Evolutionary conservation across 1,284 basidiomycete species (phyloP).

Genomic region (Naganishia albida): DNA sequence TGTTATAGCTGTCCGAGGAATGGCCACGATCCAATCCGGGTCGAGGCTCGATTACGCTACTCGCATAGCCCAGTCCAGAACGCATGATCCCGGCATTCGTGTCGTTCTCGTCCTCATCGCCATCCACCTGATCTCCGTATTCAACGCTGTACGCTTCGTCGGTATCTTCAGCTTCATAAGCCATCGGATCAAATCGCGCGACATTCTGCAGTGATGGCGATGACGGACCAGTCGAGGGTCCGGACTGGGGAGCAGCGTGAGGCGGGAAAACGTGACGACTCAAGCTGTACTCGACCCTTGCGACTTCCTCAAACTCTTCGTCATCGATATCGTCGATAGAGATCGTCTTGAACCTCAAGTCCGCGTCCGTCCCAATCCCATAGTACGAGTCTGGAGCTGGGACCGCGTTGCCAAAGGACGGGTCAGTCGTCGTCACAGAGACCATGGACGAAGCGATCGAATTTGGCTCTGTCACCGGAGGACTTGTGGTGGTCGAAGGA

Average conservation of each 20-base stretch:
- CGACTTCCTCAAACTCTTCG: conserved; percentile 24
- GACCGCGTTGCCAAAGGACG: conserved; percentile 14
- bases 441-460: conserved; percentile 15
- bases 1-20: conserved; percentile 16
- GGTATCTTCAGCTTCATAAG: conserved; percentile 30
- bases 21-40: not conserved
- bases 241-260: not conserved
- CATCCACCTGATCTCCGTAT: conserved; percentile 27
- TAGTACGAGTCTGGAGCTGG: conserved; percentile 18
- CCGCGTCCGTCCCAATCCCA: not conserved
- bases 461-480: conserved; percentile 1
- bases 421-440: conserved; percentile 19
- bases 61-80: not conserved
- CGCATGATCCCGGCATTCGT: not conserved
- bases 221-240: not conserved
- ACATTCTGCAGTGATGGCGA: not conserved
- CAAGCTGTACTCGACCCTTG: conserved; percentile 22
- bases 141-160: conserved; percentile 16
- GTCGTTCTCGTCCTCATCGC: conserved; percentile 1
- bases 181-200: conserved; percentile 29
- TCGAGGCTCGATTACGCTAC: not conserved
- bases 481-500: not conserved
- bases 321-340: conserved; percentile 24
- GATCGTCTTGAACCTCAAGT: conserved; percentile 16
- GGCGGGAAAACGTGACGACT: conserved; percentile 20